Base-by-base conservation (phyloP, 192 early-diverging fungal species). In the Radiomyces spectabilis region DNA sequence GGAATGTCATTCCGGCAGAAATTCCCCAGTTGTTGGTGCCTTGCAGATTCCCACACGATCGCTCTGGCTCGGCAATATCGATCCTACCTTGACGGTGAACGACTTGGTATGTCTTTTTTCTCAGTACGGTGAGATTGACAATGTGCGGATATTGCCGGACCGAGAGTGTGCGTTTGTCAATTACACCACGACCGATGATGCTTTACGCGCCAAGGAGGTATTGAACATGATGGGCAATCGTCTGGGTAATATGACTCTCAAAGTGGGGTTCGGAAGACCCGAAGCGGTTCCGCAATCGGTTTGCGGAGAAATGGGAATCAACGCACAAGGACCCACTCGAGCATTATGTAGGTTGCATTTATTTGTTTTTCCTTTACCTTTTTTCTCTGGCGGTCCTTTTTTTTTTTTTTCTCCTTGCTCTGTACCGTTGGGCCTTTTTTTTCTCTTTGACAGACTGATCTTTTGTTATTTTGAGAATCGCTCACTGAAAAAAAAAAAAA, bases 141-240 rank as follows among this genome's bases (percentile, higher is more conserved):
- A 81, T 48, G 74, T 93, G 40, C 82, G 92, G 25, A 80, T 98
- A 43, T 76, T 97, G 34, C 85, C 89, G 0, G 95, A 98, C 59
- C 92, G 92, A 69, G 93, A 98, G 58, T 96, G 95, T 54, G 95
- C 93, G 10, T 98, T 97, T 71, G 85, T 98, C 41, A 98, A 94
- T 64, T 96, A 87, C 67, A 59, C 75, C 19, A 74, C 82, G 1
- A 71, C 90, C n/a, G 94, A 94, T 27, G 89, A 95, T 65, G 95
- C 95, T 10, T 62, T 94, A 25, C 55, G 74, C 26, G 95, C 94
- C 5, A 79, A 83, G 52, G 87, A 87, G 22, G 87, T n/a, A n/a
- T n/a, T n/a, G n/a, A n/a, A n/a, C n/a, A n/a, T n/a, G n/a, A n/a
- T n/a, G n/a, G n/a, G n/a, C n/a, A n/a, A 85, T 57, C 87, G 96